Percentiles rank a stretch among this genome's conserved stretches.
phyloP scores from a whole-genome alignment of 2,329 filamentous ascomycete genomes.

The Fusarium udum region DNA sequence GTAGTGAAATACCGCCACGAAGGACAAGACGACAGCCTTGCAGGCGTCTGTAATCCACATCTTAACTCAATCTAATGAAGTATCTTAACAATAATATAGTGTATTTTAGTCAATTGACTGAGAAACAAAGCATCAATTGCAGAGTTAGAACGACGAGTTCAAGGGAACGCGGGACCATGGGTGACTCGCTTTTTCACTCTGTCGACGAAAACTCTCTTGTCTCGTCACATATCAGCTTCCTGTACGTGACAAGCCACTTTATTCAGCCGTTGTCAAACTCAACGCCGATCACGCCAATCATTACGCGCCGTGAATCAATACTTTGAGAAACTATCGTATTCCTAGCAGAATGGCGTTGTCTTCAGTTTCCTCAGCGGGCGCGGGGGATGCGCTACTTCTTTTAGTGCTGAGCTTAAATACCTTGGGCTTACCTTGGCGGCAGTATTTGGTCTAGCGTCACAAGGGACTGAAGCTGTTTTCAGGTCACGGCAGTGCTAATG shows the following conservation, averaged over 20 bases:
- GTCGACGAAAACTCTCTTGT: background rate
- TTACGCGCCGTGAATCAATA: background rate
- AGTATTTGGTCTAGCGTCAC: background rate
- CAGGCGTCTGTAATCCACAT: conserved; percentile 15
- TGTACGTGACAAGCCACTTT: background rate
- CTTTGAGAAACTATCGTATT: background rate
- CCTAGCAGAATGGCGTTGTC: background rate
- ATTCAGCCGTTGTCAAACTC: background rate
- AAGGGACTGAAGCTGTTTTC: background rate
- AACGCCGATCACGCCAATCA: background rate
- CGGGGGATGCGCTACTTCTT: background rate
- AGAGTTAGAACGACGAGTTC: background rate
- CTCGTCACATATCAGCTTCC: background rate
- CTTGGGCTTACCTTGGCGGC: background rate
- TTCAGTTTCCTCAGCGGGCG: background rate
- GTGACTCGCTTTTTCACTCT: background rate
- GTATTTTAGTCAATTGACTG: background rate
- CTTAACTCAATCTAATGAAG: accelerated
- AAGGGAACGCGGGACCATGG: background rate
- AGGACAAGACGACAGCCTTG: background rate
- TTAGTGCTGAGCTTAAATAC: conserved; percentile 4
- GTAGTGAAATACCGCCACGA: conserved; percentile 5
- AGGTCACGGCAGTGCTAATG: background rate
- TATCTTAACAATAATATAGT: accelerated
- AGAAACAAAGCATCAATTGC: background rate